Evolutionary conservation across 139 green algal species (phyloP).

Genomic region (Auxenochlorella pyrenoidosa): DNA sequence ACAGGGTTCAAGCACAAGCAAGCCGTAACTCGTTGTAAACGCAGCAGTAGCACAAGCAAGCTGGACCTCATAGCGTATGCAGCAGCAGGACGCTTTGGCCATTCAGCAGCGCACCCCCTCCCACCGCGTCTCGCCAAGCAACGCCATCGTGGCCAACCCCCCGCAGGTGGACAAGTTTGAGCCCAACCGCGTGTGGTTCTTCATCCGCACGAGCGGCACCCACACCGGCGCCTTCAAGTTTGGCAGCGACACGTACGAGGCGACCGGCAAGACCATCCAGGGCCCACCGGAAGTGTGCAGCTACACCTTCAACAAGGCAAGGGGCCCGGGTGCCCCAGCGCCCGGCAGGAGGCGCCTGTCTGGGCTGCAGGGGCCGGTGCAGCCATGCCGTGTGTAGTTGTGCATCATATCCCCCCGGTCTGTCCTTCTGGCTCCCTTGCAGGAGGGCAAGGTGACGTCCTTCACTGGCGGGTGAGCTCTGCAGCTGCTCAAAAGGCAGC

Average conservation of each 20-base stretch:
- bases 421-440: not conserved
- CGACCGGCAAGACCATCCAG: slow-evolving; percentile 59
- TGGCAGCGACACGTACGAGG: slow-evolving; percentile 40
- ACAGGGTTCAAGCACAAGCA: no score
- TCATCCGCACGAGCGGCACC: slow-evolving; percentile 54
- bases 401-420: not conserved
- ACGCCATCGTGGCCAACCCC: no score
- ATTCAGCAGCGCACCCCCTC: no score
- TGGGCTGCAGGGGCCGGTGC: no score
- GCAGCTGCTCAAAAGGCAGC: no score
- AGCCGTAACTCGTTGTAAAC: not conserved
- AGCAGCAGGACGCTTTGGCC: no score
- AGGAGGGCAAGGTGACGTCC: slow-evolving; percentile 60
- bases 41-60: no score
- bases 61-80: no score
- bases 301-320: slow-evolving; percentile 69
- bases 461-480: slow-evolving; percentile 59
- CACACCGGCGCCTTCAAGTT: slow-evolving; percentile 68
- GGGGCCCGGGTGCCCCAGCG: no score
- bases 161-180: slow-evolving; percentile 67
- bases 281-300: slow-evolving; percentile 57
- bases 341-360: no score
- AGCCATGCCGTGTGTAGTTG: no score
- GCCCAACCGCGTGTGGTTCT: slow-evolving; percentile 79
- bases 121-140: no score